phyloP scores from a whole-genome alignment of 306 rosid genomes.

The Castanea crenata region DNA sequence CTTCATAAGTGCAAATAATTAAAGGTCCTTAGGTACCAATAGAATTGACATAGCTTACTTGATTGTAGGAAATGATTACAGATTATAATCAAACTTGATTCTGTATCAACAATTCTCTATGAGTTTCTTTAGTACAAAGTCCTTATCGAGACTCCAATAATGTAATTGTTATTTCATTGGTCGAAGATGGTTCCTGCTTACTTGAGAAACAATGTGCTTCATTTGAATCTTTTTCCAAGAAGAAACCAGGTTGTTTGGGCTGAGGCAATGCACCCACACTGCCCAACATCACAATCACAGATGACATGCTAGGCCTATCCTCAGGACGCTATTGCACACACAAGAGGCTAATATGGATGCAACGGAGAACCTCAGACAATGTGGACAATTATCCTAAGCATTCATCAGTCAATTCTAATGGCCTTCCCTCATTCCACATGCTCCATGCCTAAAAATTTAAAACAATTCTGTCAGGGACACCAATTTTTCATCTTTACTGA shows the following conservation, averaged over 20 bases:
- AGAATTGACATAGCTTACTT: no score
- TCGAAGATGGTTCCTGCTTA: not conserved
- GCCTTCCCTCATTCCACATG: conserved; percentile 23
- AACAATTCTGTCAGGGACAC: not conserved
- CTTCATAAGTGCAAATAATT: no score
- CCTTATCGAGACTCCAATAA: no score
- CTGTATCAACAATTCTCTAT: no score
- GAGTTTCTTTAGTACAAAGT: no score
- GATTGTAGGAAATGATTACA: no score
- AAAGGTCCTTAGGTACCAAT: no score
- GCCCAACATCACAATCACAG: conserved; percentile 43
- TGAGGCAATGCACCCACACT: conserved; percentile 37
- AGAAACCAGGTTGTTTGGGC: conserved; percentile 49
- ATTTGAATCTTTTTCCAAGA: not conserved
- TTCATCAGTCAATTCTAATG: conserved; percentile 22
- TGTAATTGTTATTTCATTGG: no score
- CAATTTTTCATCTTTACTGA: not conserved
- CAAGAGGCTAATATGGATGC: conserved; percentile 52
- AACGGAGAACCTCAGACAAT: conserved; percentile 27
- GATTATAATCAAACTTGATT: no score
- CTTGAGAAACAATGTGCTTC: conserved; percentile 8
- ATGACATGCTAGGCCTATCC: conserved; percentile 55
- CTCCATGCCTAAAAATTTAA: conserved; percentile 23
- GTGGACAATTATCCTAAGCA: not conserved
- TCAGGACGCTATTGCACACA: conserved; percentile 48